Base-by-base conservation (phyloP, 2,329 filamentous ascomycete species). In the Sclerotinia subarctica region DNA sequence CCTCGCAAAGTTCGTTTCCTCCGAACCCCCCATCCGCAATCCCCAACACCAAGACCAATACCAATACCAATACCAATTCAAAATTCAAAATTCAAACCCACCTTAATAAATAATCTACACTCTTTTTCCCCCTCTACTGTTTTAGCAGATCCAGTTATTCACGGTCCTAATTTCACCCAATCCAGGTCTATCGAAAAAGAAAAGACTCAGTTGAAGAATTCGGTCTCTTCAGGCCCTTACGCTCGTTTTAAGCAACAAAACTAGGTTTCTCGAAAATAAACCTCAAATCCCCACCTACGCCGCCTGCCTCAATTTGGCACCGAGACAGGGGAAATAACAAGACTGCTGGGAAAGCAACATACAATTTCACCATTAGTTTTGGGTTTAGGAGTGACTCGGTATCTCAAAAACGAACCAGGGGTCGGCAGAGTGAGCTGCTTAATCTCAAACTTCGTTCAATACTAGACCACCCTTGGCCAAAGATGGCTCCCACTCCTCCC, bases 401-500 rank as follows among this genome's bases (percentile, higher is more conserved):
- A 66, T 64, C 66, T 71, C 67, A 70, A 68, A 68, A 70, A 13
- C 68, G 42, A 68, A 67, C 54, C 24, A 69, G 63, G 64, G 64
- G 70, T 63, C 69, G 68, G 70, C 64, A 70, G 60, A 71, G 70
- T 67, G 63, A 70, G 68, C 65, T 69, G 68, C 73, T 69, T 70
- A 72, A 68, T 67, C 69, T 70, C 70, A 73, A 71, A 74, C 71
- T 68, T 70, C 69, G 64, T 70, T 67, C 35, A 67, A 69, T 52
- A 64, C 64, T 60, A 68, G 64, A 68, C 68, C 47, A 66, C 56
- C 64, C 71, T 71, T 69, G 71, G 69, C 69, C 71, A 72, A 72
- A 72, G 67, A 78, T 78, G 77, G 75, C 76, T 69, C 76, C 76
- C 24, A 73, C 76, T 70, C 71, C 76, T 73, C 76, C 77, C 68